Evolutionary conservation across 306 rosid genomes (phyloP).

Genomic region (Mucuna pruriens): DNA sequence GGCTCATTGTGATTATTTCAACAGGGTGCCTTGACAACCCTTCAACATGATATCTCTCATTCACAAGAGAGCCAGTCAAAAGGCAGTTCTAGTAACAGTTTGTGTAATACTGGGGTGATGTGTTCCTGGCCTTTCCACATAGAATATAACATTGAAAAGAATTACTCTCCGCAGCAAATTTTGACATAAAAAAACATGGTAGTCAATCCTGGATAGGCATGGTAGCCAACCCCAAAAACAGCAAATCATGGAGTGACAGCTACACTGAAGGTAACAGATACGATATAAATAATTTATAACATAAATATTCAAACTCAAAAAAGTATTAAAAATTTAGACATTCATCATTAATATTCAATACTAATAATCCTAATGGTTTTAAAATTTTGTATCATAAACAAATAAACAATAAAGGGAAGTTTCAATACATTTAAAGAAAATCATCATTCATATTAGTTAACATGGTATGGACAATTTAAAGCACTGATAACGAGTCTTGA

Average conservation of each 20-base stretch:
- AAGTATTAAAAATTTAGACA: background rate
- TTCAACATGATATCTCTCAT: background rate
- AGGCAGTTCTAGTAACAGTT: background rate
- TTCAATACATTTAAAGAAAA: background rate
- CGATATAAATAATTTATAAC: background rate
- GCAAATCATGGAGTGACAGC: background rate
- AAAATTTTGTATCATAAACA: background rate
- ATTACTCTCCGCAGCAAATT: background rate
- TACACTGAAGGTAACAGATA: background rate
- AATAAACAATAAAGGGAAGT: background rate
- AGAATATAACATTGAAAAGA: background rate
- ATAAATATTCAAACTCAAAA: background rate
- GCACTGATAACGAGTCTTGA: background rate
- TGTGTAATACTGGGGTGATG: background rate
- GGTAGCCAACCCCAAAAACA: background rate
- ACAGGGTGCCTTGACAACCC: conserved; percentile 4
- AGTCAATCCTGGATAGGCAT: background rate
- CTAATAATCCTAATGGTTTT: background rate
- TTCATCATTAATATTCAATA: background rate
- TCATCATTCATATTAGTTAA: background rate
- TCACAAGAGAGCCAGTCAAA: background rate
- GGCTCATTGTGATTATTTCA: background rate
- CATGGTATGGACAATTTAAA: background rate
- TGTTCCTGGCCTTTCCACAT: conserved; percentile 7
- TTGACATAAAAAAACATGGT: background rate